phyloP scores from a whole-genome alignment of 1,139 yeast species.

The Hansenula lynferdii region DNA sequence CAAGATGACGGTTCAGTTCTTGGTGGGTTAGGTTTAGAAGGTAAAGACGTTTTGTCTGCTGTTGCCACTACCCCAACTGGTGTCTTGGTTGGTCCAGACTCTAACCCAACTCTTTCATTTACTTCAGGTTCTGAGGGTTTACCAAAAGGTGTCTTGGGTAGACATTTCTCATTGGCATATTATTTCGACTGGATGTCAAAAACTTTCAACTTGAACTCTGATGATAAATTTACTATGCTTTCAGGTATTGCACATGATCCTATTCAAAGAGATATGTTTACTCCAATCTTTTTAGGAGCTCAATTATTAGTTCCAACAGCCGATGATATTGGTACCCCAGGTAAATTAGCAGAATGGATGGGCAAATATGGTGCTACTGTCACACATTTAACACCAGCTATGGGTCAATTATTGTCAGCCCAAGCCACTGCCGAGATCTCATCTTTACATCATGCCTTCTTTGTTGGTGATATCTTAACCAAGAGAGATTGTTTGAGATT shows the following conservation, averaged over 20 bases:
- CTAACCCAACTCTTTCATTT: slow-evolving; percentile 92
- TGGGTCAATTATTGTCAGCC: slow-evolving; percentile 96
- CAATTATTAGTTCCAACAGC: slow-evolving; percentile 88
- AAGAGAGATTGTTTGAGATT: slow-evolving; percentile 93
- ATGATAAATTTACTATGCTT: slow-evolving; percentile 93
- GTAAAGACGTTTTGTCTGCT: slow-evolving; percentile 45
- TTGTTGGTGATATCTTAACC: slow-evolving; percentile 96
- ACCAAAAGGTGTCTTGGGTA: slow-evolving; percentile 97
- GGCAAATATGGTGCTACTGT: slow-evolving; percentile 86
- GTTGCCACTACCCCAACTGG: slow-evolving; percentile 64
- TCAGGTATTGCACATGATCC: slow-evolving; percentile 99
- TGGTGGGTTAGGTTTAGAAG: slow-evolving; percentile 45
- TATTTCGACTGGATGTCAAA: slow-evolving; percentile 99
- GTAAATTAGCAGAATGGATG: slow-evolving; percentile 97
- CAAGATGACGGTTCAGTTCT: slow-evolving; percentile 69
- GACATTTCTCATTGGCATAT: slow-evolving; percentile 94
- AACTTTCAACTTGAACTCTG: slow-evolving; percentile 68
- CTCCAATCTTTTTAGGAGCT: slow-evolving; percentile 96
- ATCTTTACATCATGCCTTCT: slow-evolving; percentile 88
- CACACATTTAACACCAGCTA: slow-evolving; percentile 97
- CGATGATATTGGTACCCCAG: slow-evolving; percentile 98
- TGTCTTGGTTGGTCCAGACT: slow-evolving; percentile 95
- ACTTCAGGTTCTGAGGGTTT: slow-evolving; percentile 99
- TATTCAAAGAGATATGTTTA: slow-evolving; percentile 97
- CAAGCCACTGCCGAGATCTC: slow-evolving; percentile 93